Conservation (phyloP, 305 asterid species). For the Stenogyne calaminthoides region DNA sequence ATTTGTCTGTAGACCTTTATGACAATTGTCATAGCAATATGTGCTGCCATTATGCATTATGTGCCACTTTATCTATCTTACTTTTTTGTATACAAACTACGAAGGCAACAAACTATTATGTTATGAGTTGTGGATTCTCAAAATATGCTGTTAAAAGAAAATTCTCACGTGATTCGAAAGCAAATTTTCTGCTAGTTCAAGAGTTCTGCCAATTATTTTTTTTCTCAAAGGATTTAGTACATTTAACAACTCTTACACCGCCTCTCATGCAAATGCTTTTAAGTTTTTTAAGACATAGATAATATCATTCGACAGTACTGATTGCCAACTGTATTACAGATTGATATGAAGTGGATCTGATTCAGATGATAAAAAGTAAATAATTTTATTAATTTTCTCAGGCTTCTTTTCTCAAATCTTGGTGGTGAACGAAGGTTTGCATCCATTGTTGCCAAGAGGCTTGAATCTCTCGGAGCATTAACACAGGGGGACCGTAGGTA, state of each 20-base stretch:
- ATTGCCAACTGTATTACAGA: too few relatives aligned
- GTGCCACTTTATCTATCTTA: background rate
- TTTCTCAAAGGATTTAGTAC: background rate
- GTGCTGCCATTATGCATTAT: slow-evolving; percentile 1
- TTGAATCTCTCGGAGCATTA: slow-evolving; percentile 96
- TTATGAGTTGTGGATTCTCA: slow-evolving; percentile 17
- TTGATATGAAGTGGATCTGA: slow-evolving; percentile 18
- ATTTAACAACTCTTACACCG: slow-evolving; percentile 8
- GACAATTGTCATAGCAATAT: slow-evolving; percentile 10
- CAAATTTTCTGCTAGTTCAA: background rate
- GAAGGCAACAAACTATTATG: background rate
- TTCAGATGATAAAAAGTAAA: slow-evolving; percentile 15
- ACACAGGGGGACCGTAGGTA: slow-evolving; percentile 99
- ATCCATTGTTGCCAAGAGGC: slow-evolving; percentile 94
- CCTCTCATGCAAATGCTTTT: slow-evolving; percentile 10
- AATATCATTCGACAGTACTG: too few relatives aligned
- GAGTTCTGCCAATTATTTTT: too few relatives aligned
- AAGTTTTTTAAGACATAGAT: slow-evolving; percentile 11
- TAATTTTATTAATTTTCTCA: slow-evolving; percentile 32
- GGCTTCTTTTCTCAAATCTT: slow-evolving; percentile 93
- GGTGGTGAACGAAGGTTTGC: slow-evolving; percentile 99
- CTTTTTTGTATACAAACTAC: slow-evolving; percentile 2
- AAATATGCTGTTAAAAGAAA: slow-evolving; percentile 19
- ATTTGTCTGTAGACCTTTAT: slow-evolving; percentile 14
- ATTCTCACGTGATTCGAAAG: slow-evolving; percentile 4